Evolutionary conservation across 163 green algal species (phyloP).

Genomic region (Scenedesmus sp.): DNA sequence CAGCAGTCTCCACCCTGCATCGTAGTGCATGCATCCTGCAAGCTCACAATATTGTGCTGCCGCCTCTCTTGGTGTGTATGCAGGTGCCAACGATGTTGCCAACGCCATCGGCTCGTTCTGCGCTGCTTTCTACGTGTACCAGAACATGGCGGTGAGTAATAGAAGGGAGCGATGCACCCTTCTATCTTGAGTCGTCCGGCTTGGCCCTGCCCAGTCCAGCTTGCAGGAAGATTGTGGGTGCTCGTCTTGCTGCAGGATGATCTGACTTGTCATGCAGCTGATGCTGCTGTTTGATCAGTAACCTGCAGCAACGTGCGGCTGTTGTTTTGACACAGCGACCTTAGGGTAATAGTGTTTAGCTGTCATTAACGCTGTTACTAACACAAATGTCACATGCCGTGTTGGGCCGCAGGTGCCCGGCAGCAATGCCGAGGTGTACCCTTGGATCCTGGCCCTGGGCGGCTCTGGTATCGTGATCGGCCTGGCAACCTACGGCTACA

Average conservation of each 20-base stretch:
- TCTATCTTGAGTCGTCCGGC: no score
- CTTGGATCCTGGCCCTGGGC: slow-evolving; percentile 76
- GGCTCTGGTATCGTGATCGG: slow-evolving; percentile 70
- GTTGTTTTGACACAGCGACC: background rate
- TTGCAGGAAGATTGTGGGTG: no score
- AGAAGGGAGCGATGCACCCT: no score
- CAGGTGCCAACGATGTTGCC: slow-evolving; percentile 26
- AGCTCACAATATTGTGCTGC: background rate
- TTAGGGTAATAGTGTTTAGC: background rate
- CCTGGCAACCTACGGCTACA: slow-evolving; percentile 67
- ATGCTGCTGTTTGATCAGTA: no score
- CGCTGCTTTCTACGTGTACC: slow-evolving; percentile 57
- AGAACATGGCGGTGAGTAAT: slow-evolving; percentile 48
- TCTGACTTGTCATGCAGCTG: no score
- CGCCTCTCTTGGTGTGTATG: background rate
- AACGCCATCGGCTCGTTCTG: slow-evolving; percentile 45
- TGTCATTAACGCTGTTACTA: background rate
- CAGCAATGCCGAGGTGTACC: slow-evolving; percentile 41
- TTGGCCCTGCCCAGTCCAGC: no score
- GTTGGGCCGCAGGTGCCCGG: background rate
- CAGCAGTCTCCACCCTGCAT: background rate
- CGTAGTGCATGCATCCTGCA: background rate
- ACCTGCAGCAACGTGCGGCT: no score
- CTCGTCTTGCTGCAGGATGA: no score
- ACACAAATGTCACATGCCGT: no score